Conservation (phyloP, 768 basidiomycete genomes). For the Dictyophora rubrovolvata region DNA sequence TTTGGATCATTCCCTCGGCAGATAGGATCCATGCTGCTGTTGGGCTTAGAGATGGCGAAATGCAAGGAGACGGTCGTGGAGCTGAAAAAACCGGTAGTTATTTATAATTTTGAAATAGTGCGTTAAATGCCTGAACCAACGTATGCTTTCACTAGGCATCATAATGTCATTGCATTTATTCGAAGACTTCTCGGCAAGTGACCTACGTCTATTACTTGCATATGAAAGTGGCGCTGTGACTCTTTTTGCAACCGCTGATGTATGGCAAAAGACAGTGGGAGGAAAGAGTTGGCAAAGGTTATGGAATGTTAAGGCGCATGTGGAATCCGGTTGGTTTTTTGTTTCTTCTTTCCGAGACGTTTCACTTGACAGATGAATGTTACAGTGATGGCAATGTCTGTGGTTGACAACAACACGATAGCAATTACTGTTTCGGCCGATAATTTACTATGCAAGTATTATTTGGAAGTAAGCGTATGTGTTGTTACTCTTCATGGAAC, state of each 20-base stretch:
- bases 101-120: background rate
- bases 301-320: constrained; percentile 60
- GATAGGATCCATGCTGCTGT: constrained; percentile 77
- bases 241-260: constrained; percentile 41
- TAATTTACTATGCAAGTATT: constrained; percentile 60
- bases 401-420: constrained; percentile 45
- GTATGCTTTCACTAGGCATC: constrained; percentile 42
- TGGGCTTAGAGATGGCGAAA: constrained; percentile 39
- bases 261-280: constrained; percentile 43
- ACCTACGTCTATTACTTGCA: constrained; percentile 54
- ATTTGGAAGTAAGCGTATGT: constrained; percentile 34
- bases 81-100: constrained; percentile 44
- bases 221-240: constrained; percentile 88
- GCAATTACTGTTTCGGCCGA: constrained; percentile 83
- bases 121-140: background rate
- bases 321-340: constrained; percentile 51
- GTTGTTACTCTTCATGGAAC: background rate
- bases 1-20: constrained; percentile 68
- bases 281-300: constrained; percentile 63
- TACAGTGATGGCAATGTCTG: constrained; percentile 79
- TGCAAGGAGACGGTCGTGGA: constrained; percentile 36
- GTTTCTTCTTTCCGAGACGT: background rate
- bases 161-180: constrained; percentile 78
- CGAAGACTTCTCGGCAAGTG: constrained; percentile 23
- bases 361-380: no score